phyloP scores from a whole-genome alignment of 257 asterid genomes.

The Voacanga thouarsii region DNA sequence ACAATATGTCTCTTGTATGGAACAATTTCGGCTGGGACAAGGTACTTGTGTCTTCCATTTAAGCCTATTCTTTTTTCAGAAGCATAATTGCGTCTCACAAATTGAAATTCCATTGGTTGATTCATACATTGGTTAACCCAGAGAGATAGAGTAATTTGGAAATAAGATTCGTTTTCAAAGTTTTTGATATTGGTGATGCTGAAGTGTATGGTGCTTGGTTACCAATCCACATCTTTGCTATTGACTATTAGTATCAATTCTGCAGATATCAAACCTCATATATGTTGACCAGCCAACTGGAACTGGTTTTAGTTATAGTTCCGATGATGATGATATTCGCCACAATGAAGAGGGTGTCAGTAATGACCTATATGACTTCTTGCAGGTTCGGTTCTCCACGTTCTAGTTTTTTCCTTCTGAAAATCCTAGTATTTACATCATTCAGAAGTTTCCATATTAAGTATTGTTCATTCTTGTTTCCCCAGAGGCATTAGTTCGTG shows the following conservation, averaged over 20 bases:
- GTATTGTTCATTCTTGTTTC: neutral
- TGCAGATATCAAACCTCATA: conserved; percentile 42
- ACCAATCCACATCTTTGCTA: too few relatives aligned
- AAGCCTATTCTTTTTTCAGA: neutral
- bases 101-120: neutral
- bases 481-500: neutral
- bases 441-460: neutral
- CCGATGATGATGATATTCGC: conserved; percentile 38
- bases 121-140: neutral
- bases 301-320: conserved; percentile 63
- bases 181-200: neutral
- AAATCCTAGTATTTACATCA: neutral
- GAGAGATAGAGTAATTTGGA: neutral
- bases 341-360: conserved; percentile 50
- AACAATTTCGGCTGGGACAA: conserved; percentile 7
- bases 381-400: conserved; percentile 37
- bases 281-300: conserved; percentile 64
- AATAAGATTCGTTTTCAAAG: neutral
- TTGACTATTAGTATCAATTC: neutral
- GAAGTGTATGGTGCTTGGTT: too few relatives aligned
- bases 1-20: conserved; percentile 8
- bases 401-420: too few relatives aligned
- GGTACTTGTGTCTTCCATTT: neutral
- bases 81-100: neutral
- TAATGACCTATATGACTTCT: conserved; percentile 51